Conservation (phyloP, 805 yeast genomes). For the Metschnikowia sp. region DNA sequence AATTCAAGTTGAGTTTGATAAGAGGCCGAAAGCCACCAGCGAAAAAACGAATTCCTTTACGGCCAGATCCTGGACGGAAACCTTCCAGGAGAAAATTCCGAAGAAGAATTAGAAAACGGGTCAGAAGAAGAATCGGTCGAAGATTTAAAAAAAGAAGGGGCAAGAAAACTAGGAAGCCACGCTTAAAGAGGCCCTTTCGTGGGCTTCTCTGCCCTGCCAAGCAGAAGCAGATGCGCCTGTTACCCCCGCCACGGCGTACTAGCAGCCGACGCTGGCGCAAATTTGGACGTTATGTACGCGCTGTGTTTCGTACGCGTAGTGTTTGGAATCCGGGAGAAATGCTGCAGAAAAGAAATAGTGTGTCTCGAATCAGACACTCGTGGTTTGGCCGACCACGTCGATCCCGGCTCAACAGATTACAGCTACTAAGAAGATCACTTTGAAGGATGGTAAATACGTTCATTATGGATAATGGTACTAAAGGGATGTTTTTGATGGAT, state of each 20-base stretch:
- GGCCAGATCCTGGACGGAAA: too few species aligned
- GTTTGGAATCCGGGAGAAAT: neutral
- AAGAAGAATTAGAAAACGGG: too few species aligned
- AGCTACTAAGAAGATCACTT: neutral
- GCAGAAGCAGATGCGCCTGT: slow-evolving; percentile 11
- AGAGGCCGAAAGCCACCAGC: too few species aligned
- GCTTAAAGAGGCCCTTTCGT: too few species aligned
- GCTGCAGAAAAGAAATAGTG: slow-evolving; percentile 5
- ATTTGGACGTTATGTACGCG: slow-evolving; percentile 7
- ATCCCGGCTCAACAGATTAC: slow-evolving; percentile 8
- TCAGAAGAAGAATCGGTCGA: too few species aligned
- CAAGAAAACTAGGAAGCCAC: too few species aligned
- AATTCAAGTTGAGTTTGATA: too few species aligned
- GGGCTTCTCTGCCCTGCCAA: too few species aligned
- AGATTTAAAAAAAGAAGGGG: too few species aligned
- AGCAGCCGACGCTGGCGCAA: slow-evolving; percentile 13
- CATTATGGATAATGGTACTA: neutral
- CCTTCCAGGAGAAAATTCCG: too few species aligned
- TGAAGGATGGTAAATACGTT: slow-evolving; percentile 7
- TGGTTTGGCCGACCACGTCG: slow-evolving; percentile 6
- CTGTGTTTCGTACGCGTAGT: neutral
- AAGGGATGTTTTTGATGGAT: neutral
- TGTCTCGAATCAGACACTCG: slow-evolving; percentile 11
- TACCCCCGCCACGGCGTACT: slow-evolving; percentile 19
- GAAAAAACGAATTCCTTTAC: too few species aligned